These are phyloP conservation scores for Phytophthora citrophthora DNA, from an alignment of 352 stramenopile species.

Conservation along the genomic window DNA sequence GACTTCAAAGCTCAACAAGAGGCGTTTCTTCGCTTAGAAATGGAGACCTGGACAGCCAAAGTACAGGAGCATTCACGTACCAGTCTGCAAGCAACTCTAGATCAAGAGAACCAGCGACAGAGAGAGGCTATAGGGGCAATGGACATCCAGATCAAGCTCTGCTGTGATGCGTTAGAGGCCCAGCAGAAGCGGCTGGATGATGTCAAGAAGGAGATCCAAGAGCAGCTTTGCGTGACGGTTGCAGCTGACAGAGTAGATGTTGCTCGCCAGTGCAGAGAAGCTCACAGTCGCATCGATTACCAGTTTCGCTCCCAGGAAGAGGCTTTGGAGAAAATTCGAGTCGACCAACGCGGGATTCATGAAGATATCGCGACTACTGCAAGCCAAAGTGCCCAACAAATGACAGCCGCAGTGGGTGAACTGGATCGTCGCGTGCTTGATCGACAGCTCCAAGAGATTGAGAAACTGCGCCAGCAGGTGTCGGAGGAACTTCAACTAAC, in stretches of 20 bases:
- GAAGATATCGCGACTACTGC: constrained; percentile 13
- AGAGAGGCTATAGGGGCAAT: constrained; percentile 7
- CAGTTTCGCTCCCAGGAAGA: constrained; percentile 38
- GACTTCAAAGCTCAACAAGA: constrained; percentile 24
- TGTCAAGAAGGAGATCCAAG: constrained; percentile 14
- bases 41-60: constrained; percentile 25
- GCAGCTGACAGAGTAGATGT: constrained; percentile 27
- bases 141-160: constrained; percentile 18
- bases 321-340: constrained; percentile 25
- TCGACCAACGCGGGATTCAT: constrained; percentile 15
- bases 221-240: constrained; percentile 15
- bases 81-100: constrained; percentile 7
- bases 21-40: constrained; percentile 17
- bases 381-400: constrained; percentile 11
- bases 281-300: constrained; percentile 34
- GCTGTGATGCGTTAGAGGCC: constrained; percentile 13
- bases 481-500: constrained; percentile 24
- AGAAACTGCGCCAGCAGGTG: constrained; percentile 18
- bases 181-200: constrained; percentile 19
- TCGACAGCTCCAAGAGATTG: constrained; percentile 18
- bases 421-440: constrained; percentile 29
- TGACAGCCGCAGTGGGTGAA: constrained; percentile 7
- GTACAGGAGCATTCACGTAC: constrained; percentile 5
- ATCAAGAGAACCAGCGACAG: constrained; percentile 19
- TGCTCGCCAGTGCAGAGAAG: constrained; percentile 34